Evolutionary conservation across 805 yeast species (phyloP).

Genomic region (Myxozyma sirexii): DNA sequence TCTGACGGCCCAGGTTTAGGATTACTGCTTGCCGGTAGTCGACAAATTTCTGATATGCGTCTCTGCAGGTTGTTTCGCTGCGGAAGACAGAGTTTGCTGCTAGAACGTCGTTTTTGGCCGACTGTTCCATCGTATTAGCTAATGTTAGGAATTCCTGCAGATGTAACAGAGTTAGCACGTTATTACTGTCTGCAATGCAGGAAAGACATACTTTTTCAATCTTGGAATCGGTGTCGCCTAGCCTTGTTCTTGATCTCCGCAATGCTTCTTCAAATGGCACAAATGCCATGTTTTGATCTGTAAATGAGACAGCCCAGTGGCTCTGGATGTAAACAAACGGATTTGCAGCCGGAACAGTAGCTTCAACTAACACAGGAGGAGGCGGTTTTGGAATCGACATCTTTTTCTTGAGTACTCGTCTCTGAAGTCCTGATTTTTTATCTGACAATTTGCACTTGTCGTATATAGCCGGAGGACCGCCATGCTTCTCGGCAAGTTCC

Average conservation of each 20-base stretch:
- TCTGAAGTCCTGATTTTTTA: conserved; percentile 21
- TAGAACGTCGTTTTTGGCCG: conserved; percentile 3
- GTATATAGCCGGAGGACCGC: conserved; percentile 24
- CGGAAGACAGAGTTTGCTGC: conserved; percentile 5
- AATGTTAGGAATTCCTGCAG: conserved; percentile 11
- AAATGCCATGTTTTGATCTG: conserved; percentile 9
- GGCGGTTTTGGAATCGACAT: conserved; percentile 16
- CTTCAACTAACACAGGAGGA: conserved; percentile 2
- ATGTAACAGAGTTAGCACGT: no score
- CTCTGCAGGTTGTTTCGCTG: neutral
- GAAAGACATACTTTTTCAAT: neutral
- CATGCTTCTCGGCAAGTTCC: conserved; percentile 16
- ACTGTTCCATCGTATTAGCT: neutral
- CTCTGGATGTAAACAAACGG: conserved; percentile 20
- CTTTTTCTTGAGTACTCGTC: conserved; percentile 15
- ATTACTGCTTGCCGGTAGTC: conserved; percentile 5
- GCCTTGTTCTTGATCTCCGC: neutral
- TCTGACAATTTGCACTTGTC: conserved; percentile 26
- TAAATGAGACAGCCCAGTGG: conserved; percentile 17
- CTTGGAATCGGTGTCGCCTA: neutral
- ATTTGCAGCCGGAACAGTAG: conserved; percentile 9
- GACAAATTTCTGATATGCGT: conserved; percentile 1
- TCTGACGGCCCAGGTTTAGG: conserved; percentile 6
- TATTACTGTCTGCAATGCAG: no score
- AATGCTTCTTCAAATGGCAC: conserved; percentile 19